Conservation (phyloP, 2,329 filamentous ascomycete genomes). For the Nemania sp. region DNA sequence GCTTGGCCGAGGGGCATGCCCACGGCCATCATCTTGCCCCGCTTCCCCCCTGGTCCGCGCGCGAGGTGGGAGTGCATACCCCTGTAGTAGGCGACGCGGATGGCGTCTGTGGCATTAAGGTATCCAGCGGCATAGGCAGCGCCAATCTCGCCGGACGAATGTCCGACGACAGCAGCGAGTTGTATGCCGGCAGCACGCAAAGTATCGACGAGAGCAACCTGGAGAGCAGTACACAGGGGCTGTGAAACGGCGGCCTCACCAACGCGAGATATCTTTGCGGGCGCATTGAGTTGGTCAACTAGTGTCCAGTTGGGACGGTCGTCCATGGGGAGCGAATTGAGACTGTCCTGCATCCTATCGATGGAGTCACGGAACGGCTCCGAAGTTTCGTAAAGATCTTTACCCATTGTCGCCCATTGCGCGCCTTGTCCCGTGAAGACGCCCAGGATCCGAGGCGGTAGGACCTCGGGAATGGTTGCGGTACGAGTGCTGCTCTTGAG, state of each 20-base stretch:
- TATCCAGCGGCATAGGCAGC: slow-evolving; percentile 29
- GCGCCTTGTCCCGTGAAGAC: slow-evolving; percentile 48
- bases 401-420: slow-evolving; percentile 40
- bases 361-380: background rate
- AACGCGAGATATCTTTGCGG: slow-evolving; percentile 16
- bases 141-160: slow-evolving; percentile 34
- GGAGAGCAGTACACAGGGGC: slow-evolving; percentile 42
- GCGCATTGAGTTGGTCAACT: slow-evolving; percentile 36
- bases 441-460: slow-evolving; percentile 33
- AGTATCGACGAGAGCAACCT: slow-evolving; percentile 39
- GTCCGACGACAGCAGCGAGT: slow-evolving; percentile 24
- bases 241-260: slow-evolving; percentile 47
- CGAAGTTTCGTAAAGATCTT: background rate
- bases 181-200: background rate
- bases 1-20: slow-evolving; percentile 1
- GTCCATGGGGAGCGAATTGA: background rate
- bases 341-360: background rate
- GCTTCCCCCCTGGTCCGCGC: background rate
- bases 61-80: background rate
- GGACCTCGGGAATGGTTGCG: background rate
- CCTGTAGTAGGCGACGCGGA: slow-evolving; percentile 51
- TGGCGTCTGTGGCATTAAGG: slow-evolving; percentile 14
- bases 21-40: slow-evolving; percentile 19
- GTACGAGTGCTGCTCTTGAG: no score
- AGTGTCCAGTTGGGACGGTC: slow-evolving; percentile 9